Evolutionary conservation across 768 basidiomycete genomes (phyloP), one percentile per base, ranked within the genome.

Genomic region (Xerocomus spinulosus): DNA sequence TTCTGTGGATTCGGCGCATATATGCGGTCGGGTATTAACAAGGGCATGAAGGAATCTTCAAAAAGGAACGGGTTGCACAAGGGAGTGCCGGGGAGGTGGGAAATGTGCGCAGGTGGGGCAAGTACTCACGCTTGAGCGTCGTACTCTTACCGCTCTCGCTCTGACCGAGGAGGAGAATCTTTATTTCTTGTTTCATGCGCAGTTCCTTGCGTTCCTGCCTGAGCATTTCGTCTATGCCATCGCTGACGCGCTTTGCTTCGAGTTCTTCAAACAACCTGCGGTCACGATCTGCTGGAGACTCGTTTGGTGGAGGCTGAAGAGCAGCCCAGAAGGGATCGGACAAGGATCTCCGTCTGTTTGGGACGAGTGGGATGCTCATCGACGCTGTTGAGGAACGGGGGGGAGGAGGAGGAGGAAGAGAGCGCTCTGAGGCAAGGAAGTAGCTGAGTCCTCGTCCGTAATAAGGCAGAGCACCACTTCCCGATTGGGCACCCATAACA

Each of bases 81-180:
- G 17, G 42, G 39, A 38, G 18, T 18, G 41, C 21, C 25, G 34
- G 13, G 44, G 33, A 50, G 55, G 38, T 21, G 49, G 43, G 50
- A 50, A 43, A 50, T 28, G 38, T 28, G 32, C 18, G 12, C 13
- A 34, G 42, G 10, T 38, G 29, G 49, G 29, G 32, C n/a, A 44
- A 39, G 48, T 42, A 82, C 87, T 80, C 74, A 90, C 88, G 88
- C 72, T 90, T 90, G 58, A 91, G 74, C 8, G 87, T 88, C 9
- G 89, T 92, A 62, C 85, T 88, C 74, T 91, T 92, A 33, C 88
- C 89, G 59, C 86, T 89, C 75, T 91, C 88, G 52, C 88, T 90
- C 76, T 92, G 89, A 43, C 89, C 89, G 34, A 92, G 80, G 51
- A 92, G 74, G 46, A 92, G 72, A 44, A 92, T 79, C 61, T 83